These are phyloP conservation scores for Leucosporidium creatinivorum DNA, from an alignment of 768 basidiomycete species.

Conservation along the genomic window DNA sequence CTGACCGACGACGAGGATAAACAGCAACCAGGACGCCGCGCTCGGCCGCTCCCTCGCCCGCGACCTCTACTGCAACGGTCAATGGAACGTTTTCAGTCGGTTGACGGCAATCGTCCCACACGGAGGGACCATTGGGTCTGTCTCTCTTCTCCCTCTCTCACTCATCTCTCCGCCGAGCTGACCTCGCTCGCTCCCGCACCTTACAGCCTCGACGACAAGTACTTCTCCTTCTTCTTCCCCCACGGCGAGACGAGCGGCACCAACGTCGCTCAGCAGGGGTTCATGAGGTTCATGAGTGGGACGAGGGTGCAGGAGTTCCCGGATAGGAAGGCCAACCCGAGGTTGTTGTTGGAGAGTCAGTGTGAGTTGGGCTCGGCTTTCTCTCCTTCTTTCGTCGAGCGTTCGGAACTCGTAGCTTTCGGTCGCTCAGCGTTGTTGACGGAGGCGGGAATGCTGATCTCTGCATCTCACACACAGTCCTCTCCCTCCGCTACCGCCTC, in stretches of 20 bases:
- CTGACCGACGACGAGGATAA: background rate
- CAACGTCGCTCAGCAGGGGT: constrained; percentile 5
- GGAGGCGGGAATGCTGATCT: background rate
- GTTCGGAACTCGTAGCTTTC: no score
- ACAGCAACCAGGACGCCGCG: constrained; percentile 6
- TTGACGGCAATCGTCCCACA: constrained; percentile 14
- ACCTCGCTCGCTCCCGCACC: background rate
- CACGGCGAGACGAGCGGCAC: constrained; percentile 15
- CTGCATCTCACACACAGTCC: background rate
- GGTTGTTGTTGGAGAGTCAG: constrained; percentile 23
- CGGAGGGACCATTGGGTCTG: constrained; percentile 27
- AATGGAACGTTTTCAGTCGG: constrained; percentile 22
- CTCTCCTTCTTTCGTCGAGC: background rate
- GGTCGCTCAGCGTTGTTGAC: no score
- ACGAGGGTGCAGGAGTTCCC: constrained; percentile 14
- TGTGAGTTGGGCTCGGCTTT: constrained; percentile 3
- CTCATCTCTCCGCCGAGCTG: no score
- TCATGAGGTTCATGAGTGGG: constrained; percentile 23
- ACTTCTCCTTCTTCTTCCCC: constrained; percentile 27
- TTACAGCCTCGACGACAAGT: constrained; percentile 22
- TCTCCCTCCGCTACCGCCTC: constrained; percentile 23
- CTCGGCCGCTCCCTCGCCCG: constrained; percentile 14
- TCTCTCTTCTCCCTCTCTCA: background rate
- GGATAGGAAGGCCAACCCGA: constrained; percentile 29
- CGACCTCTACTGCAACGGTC: constrained; percentile 27